Evolutionary conservation across 2,329 filamentous ascomycete genomes (phyloP).

Genomic region (Furcasterigmium furcatum): DNA sequence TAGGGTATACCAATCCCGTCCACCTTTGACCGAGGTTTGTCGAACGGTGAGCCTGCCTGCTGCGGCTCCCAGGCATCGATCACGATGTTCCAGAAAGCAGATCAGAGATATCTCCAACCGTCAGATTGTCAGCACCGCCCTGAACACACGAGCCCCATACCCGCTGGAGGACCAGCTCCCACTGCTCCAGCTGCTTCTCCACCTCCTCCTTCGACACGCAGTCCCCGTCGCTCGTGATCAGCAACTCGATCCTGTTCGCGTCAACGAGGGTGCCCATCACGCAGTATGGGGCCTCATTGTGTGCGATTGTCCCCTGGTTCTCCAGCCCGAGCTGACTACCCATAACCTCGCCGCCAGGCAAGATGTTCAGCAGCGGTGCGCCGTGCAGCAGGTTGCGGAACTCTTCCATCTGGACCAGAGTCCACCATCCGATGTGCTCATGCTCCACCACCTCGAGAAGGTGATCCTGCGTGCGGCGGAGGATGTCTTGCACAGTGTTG

Average conservation of each 20-base stretch:
- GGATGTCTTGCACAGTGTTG: not conserved
- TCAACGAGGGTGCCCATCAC: not conserved
- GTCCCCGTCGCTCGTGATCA: not conserved
- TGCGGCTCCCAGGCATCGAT: no score
- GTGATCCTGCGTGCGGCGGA: not conserved
- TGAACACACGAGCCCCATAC: not conserved
- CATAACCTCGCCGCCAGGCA: not conserved
- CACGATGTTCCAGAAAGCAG: not conserved
- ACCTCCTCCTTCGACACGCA: not conserved
- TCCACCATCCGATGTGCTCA: constrained; percentile 2
- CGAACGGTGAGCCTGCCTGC: no score
- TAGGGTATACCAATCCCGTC: no score
- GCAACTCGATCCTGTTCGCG: not conserved
- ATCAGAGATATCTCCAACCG: not conserved
- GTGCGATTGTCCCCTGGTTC: not conserved
- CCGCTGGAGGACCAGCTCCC: not conserved
- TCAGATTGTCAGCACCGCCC: not conserved
- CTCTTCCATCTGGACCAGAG: not conserved
- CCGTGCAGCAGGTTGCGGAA: constrained; percentile 1
- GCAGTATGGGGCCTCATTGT: not conserved
- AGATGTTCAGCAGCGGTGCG: not conserved
- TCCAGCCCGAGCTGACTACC: not conserved
- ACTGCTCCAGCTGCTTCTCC: not conserved
- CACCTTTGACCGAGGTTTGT: no score
- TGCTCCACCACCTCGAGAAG: not conserved